Evolutionary conservation across 2,329 filamentous ascomycete genomes (phyloP), one percentile per base, ranked within the genome.

Genomic region (Juglanconis sp.): DNA sequence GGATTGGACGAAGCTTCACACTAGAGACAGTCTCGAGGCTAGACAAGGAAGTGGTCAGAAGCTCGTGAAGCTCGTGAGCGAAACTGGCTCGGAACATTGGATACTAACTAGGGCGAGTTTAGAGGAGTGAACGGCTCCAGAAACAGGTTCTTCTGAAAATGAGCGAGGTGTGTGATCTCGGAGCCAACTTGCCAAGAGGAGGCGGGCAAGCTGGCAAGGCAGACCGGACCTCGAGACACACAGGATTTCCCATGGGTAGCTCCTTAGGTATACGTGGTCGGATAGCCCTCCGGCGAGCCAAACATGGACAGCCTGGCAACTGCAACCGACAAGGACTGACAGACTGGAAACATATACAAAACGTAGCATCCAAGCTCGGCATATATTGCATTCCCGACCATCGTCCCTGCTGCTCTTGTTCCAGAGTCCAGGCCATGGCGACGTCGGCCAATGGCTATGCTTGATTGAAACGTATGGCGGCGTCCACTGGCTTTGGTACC

Each of bases 1-100:
- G 31, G 24, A 62, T 56, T 30, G 30, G 53, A 50, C 49, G 53
- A 53, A 63, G 61, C 52, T 32, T 60, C 52, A 56, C 53, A 52
- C 56, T 56, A 56, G 52, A 49, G 34, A 24, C 17, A 30, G 38
- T 31, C 8, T 44, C 46, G 40, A 56, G n/a, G 47, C 38, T 15
- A 34, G 53, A 38, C 40, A 32, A 38, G 52, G 30, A 32, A 17
- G 13, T 17, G 38, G 24, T 38, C 13, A 17, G 52, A 52, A 34
- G 48, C 47, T 47, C 47, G 31, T 49, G 53, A 44, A 42, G 57
- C 57, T 51, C 17, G 24, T 42, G 36, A 53, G 24, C 11, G 44
- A 47, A 8, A 17, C n/a, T 47, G 44, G 44, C 36, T 40, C 36
- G 36, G 36, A 17, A 17, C 17, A 17, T 17, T 17, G 17, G 17